Base-by-base conservation (phyloP, 805 yeast genomes). In the Candida broadrunensis region DNA sequence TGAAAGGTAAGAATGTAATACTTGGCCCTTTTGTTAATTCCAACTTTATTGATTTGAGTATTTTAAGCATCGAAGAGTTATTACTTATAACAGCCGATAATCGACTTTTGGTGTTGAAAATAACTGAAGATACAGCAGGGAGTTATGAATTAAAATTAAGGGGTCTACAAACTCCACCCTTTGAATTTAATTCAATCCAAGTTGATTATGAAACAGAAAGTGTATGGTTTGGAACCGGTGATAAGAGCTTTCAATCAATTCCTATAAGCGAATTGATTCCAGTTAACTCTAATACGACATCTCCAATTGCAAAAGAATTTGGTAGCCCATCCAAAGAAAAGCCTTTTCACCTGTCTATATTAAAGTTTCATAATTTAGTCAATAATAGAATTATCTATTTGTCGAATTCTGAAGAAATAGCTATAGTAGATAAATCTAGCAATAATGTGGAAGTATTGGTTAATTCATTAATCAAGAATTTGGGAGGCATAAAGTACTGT, bases 1-100 rank as follows among this genome's bases (percentile, higher is more conserved):
- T 85, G 7, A 67, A 67, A 35, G 89, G 90, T 0, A 71, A 83
- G 39, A 84, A 77, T 48, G 79, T 78, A 1, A 61, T 83, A 0
- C 58, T 84, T 33, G 83, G 82, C 1, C 56, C 56, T 5, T 66
- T 65, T 27, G 59, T 79, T 13, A 71, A 73, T 42, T 65, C 72
- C n/a, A 72, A 70, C 39, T 83, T 83, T 50, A 65, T 75, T 3
- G 65, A 68, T 18, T 66, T 65, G 2, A 49, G 60, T 20, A 47
- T 61, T 6, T 39, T 69, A 20, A 65, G 61, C 41, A 55, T 49
- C 15, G 63, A 61, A n/a, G 73, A 72, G 36, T 30, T 73, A 9
- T 43, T 72, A 15, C 40, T 73, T 3, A 44, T 61, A 12, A 59
- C 72, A 1, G 65, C 59, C 39, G 53, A 49, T 17, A 58, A 60